Conservation (phyloP, 768 basidiomycete species). For the Boletales sp. region DNA sequence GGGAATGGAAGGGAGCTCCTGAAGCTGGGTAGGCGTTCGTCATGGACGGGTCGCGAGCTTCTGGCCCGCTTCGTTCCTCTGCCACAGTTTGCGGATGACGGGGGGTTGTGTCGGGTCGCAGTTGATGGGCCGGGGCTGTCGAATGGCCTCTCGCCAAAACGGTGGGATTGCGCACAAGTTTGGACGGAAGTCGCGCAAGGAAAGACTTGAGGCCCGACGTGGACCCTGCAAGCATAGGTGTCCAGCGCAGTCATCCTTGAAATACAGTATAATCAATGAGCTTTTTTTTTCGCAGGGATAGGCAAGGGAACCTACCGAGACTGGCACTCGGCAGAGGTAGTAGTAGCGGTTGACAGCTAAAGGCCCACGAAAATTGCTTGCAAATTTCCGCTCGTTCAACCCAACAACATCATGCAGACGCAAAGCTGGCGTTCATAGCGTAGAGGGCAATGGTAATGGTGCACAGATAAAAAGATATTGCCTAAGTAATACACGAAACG, state of each 20-base stretch:
- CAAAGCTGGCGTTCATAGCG: constrained; percentile 37
- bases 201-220: constrained; percentile 61
- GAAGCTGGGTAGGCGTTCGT: not conserved
- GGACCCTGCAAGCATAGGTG: constrained; percentile 84
- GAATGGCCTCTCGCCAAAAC: constrained; percentile 8
- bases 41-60: not conserved
- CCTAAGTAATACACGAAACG: constrained; percentile 37
- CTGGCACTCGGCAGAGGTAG: constrained; percentile 28
- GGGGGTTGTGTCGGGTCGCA: not conserved
- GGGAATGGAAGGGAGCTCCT: not conserved
- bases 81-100: not conserved
- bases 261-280: constrained; percentile 4
- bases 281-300: not conserved
- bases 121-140: constrained; percentile 1
- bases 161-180: constrained; percentile 14
- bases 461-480: constrained; percentile 34
- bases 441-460: constrained; percentile 29
- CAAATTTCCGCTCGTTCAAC: not conserved
- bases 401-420: constrained; percentile 3
- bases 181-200: constrained; percentile 34
- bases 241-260: constrained; percentile 65
- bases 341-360: constrained; percentile 7
- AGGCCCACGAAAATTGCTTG: not conserved
- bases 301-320: constrained; percentile 38
- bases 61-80: constrained; percentile 1